Conservation (phyloP, 345 rosid genomes). For the Anastatica hierochuntica region DNA sequence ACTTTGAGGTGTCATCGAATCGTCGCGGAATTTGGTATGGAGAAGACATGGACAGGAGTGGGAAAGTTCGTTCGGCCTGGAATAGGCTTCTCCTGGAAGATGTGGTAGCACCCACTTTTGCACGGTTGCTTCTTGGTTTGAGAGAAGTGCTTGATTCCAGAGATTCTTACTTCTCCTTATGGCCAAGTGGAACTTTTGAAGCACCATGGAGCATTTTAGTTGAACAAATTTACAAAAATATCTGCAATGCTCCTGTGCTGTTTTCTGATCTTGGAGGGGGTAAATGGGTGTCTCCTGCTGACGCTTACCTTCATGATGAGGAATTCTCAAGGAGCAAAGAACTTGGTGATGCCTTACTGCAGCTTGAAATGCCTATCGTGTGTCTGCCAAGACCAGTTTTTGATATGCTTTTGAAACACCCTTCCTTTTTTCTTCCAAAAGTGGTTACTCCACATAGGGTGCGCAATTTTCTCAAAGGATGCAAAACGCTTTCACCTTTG, state of each 20-base stretch:
- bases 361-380: constrained; percentile 78
- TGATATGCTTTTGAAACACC: constrained; percentile 60
- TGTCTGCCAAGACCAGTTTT: constrained; percentile 58
- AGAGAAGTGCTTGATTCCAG: constrained; percentile 52
- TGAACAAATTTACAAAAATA: constrained; percentile 59
- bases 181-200: constrained; percentile 83
- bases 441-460: constrained; percentile 82
- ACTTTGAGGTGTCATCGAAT: constrained; percentile 92
- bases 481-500: constrained; percentile 40
- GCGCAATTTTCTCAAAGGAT: constrained; percentile 55
- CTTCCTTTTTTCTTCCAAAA: constrained; percentile 50
- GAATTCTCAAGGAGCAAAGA: constrained; percentile 58
- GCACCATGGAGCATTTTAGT: constrained; percentile 92
- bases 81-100: constrained; percentile 92
- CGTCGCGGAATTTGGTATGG: constrained; percentile 99
- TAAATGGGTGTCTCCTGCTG: constrained; percentile 70
- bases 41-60: constrained; percentile 96
- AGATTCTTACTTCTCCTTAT: constrained; percentile 56
- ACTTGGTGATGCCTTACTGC: constrained; percentile 64
- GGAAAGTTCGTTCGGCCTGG: constrained; percentile 89
- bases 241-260: constrained; percentile 49
- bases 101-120: constrained; percentile 67
- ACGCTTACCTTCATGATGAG: constrained; percentile 79
- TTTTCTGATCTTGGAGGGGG: constrained; percentile 66
- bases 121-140: constrained; percentile 55